Conservation (phyloP, 805 yeast species). For the Wickerhamiella parazyma region DNA sequence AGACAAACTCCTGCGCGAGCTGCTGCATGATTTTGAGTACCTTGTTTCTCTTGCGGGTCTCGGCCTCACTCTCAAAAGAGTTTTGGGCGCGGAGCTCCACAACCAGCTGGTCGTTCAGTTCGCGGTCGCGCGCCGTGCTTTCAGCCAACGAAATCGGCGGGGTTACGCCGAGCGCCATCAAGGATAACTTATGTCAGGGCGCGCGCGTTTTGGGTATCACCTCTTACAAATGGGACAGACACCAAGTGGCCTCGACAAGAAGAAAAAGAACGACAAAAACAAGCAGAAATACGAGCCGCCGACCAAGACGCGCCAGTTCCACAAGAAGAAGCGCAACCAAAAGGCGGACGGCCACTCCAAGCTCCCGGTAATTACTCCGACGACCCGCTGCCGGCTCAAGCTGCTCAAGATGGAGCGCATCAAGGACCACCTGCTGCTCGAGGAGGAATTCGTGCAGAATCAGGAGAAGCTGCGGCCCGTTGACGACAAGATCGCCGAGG, state of each 20-base stretch:
- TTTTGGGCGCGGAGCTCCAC: constrained; percentile 69
- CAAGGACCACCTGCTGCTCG: constrained; percentile 86
- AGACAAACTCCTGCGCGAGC: constrained; percentile 70
- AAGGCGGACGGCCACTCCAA: constrained; percentile 79
- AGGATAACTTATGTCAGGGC: neutral
- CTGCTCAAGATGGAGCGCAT: constrained; percentile 87
- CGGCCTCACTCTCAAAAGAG: constrained; percentile 79
- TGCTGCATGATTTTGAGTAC: constrained; percentile 61
- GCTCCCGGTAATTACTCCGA: constrained; percentile 79
- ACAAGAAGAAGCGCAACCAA: constrained; percentile 76
- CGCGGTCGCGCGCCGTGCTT: constrained; percentile 69
- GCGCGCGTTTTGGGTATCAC: neutral
- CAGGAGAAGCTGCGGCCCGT: constrained; percentile 92
- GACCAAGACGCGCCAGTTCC: constrained; percentile 73
- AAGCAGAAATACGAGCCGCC: constrained; percentile 72
- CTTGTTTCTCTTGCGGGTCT: constrained; percentile 63
- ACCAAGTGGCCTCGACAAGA: constrained; percentile 20
- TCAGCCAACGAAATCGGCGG: constrained; percentile 76
- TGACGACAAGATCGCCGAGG: constrained; percentile 93
- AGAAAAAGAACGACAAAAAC: constrained; percentile 47
- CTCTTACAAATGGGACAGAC: constrained; percentile 19
- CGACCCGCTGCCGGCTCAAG: constrained; percentile 85
- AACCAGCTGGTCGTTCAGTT: constrained; percentile 60
- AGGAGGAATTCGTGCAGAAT: constrained; percentile 90
- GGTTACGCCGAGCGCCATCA: constrained; percentile 51